Evolutionary conservation across 2,329 filamentous ascomycete genomes (phyloP), one percentile per base, ranked within the genome.

Genomic region (Dryadomyces quercus-mongolicae): DNA sequence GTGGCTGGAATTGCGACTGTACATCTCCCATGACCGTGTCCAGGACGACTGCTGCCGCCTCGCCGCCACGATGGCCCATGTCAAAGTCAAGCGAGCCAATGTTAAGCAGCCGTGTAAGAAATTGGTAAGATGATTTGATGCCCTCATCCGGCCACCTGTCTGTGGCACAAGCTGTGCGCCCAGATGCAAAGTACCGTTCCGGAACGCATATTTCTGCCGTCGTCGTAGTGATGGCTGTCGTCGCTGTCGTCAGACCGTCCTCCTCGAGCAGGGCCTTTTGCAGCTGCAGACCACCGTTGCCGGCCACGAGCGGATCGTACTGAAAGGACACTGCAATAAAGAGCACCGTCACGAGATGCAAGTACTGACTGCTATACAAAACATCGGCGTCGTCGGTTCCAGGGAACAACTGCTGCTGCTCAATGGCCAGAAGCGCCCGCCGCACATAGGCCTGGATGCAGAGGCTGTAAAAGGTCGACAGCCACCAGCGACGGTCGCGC

Each of bases 261-360:
- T 64, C 64, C 36, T 61, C 59, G 1, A 61, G 56, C n/a, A 66
- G 51, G 0, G 63, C 60, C 46, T 65, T 63, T 47, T 65, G 64
- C 2, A 64, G 57, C 13, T 61, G 58, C 2, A 59, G 46, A 2
- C 54, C 50, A 15, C 57, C 53, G 13, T 53, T 54, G 10, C 59
- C 61, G 7, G 61, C 60, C 5, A 65, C 58, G 9, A 66, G 56
- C 5, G 64, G 64, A 43, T 66, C 64, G 52, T 66, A 66, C 54
- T 66, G 64, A 47, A 63, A 62, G 2, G 64, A 66, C 9, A 64
- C 63, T n/a, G 64, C 64, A 2, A 63, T 65, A 38, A 66, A 66
- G 1, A 66, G 51, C 2, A 66, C 58, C 0, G 63, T 62, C 1
- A 62, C 63, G 1, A 66, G 59, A 48, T 66, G 64, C 2, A 66